Conservation (phyloP, 1,284 basidiomycete species). For the Neonothopanus nambi region DNA sequence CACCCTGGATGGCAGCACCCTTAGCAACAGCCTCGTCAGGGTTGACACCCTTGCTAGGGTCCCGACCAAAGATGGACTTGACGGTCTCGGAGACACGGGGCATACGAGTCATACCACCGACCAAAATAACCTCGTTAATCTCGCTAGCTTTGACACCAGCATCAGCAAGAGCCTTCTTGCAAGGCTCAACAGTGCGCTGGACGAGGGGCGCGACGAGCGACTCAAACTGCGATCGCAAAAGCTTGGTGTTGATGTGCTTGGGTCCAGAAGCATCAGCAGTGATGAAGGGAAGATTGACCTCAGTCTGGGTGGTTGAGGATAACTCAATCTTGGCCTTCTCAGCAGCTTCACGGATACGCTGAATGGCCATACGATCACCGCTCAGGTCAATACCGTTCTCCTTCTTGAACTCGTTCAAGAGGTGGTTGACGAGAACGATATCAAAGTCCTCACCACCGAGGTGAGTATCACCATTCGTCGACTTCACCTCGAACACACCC, state of each 20-base stretch:
- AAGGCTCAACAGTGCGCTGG: slow-evolving; percentile 92
- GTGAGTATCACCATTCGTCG: slow-evolving; percentile 98
- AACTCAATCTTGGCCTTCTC: slow-evolving; percentile 99
- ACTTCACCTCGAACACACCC: slow-evolving; percentile 99
- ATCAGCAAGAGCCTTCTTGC: slow-evolving; percentile 93
- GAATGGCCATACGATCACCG: slow-evolving; percentile 95
- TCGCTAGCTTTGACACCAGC: slow-evolving; percentile 92
- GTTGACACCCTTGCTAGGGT: slow-evolving; percentile 98
- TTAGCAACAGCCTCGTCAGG: slow-evolving; percentile 95
- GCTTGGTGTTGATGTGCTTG: slow-evolving; percentile 94
- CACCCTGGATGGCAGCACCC: slow-evolving; percentile 91
- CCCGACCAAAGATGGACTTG: slow-evolving; percentile 88
- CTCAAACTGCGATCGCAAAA: slow-evolving; percentile 91
- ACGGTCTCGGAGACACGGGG: slow-evolving; percentile 94
- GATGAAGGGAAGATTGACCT: slow-evolving; percentile 97
- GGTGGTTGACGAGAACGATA: slow-evolving; percentile 84
- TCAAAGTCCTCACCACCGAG: slow-evolving; percentile 99
- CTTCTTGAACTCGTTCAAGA: slow-evolving; percentile 95
- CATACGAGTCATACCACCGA: slow-evolving; percentile 99
- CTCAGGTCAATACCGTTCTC: slow-evolving; percentile 82
- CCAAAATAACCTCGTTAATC: slow-evolving; percentile 95
- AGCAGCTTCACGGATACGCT: slow-evolving; percentile 97
- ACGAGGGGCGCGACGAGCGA: slow-evolving; percentile 81
- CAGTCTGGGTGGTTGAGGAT: slow-evolving; percentile 91
- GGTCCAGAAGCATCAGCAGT: slow-evolving; percentile 93